Evolutionary conservation across 225 moss, liverwort and hornwort species (phyloP), one percentile per base, ranked within the genome.

Genomic region (Rhytidiadelphus loreus): DNA sequence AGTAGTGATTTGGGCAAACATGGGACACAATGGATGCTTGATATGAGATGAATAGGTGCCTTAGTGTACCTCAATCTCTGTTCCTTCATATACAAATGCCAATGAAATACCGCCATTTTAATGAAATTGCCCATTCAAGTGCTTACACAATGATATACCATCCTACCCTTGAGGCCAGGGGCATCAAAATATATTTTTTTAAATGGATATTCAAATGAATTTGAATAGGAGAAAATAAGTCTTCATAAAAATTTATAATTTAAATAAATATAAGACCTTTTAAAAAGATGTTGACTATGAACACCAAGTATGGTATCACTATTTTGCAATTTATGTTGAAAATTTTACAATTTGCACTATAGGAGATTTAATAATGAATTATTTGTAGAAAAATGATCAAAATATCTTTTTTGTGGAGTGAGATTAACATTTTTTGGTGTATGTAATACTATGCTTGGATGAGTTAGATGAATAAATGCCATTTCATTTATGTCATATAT

Each of bases 231-330:
- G n/a, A 75, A 75, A 33, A 33, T 12, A 0, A 21, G 52, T 50
- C 18, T 75, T 50, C 0, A 12, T 0, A 4, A 74, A 30, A 1
- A 1, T 48, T 74, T 30, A 0, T 32, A 30, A 30, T 73, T 46
- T 18, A 18, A 46, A 0, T 0, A 46, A 30, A 46, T 30, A 18
- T 7, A 11, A 73, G 18, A 46, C 19, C 11, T 30, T 30, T 29
- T 28, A 0, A 18, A 0, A 44, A 46, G 10, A 44, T 72, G 29
- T 14, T 16, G 3, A 26, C 3, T 1, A 72, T 72, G 4, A 28
- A 26, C 0, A 28, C 1, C 1, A 3, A 0, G 0, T 8, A 25
- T 0, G 0, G 0, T 44, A 28, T 44, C 0, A 28, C 0, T 44
- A 16, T 44, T 16, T 13, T 43, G 8, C 6, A 29, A 17, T 44